A percentile compares a stretch with the other conserved stretches of the same genome.
phyloP scores from a whole-genome alignment of 139 green algal genomes.

The Chlamydomonas eustigma region DNA sequence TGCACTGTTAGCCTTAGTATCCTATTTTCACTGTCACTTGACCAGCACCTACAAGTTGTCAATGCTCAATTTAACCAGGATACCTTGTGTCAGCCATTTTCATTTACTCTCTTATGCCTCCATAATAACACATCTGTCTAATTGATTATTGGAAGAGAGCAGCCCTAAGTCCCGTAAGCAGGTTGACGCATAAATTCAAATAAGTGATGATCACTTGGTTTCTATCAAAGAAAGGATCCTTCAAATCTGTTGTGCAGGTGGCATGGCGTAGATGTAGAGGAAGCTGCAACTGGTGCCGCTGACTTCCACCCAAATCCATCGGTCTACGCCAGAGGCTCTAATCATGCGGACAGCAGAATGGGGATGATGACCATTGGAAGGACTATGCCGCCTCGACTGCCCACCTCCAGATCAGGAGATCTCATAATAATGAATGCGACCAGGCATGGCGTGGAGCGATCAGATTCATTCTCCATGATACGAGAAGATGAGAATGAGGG shows the following conservation, averaged over 20 bases:
- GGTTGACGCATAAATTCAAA: too few relatives aligned
- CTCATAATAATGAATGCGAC: not conserved
- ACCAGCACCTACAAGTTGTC: not conserved
- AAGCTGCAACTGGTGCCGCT: not conserved
- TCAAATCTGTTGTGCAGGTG: too few relatives aligned
- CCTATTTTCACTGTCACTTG: too few relatives aligned
- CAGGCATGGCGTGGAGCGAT: not conserved
- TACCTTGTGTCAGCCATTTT: not conserved
- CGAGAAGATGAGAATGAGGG: not conserved
- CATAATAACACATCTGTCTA: not conserved
- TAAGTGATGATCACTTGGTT: too few relatives aligned
- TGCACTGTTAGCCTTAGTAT: too few relatives aligned
- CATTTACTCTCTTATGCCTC: not conserved
- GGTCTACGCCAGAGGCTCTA: not conserved
- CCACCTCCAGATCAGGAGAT: not conserved
- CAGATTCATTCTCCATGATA: not conserved
- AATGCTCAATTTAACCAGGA: not conserved
- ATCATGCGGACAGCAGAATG: not conserved
- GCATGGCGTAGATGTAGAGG: not conserved
- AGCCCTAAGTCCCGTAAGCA: too few relatives aligned
- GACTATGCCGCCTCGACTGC: not conserved
- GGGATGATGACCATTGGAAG: not conserved
- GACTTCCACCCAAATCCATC: not conserved
- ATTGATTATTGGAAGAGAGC: too few relatives aligned
- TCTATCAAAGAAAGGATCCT: too few relatives aligned